These are phyloP conservation scores for Aspergillus hortae DNA, from an alignment of 2,329 filamentous ascomycete species.

Conservation along the genomic window DNA sequence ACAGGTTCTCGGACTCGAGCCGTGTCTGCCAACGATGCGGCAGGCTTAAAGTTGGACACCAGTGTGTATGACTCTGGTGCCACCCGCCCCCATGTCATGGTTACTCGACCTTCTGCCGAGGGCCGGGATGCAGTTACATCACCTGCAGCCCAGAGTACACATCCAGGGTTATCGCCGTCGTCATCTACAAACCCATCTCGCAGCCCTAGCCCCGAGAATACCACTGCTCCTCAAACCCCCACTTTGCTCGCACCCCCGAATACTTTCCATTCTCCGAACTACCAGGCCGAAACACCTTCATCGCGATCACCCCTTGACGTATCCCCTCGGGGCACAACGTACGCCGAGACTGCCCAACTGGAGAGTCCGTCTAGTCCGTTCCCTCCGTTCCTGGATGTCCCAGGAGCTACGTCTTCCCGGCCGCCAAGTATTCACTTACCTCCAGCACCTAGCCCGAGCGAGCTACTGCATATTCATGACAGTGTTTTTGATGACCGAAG, in stretches of 20 bases:
- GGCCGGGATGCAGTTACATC: conserved; percentile 11
- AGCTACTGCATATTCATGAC: conserved; percentile 26
- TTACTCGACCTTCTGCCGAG: conserved; percentile 36
- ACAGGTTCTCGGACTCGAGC: conserved; percentile 44
- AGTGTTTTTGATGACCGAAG: conserved; percentile 40
- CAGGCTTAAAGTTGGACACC: conserved; percentile 44
- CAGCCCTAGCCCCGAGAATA: conserved; percentile 28
- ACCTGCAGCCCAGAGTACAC: conserved; percentile 17
- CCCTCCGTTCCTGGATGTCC: conserved; percentile 63
- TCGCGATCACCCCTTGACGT: conserved; percentile 24
- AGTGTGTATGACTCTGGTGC: conserved; percentile 24
- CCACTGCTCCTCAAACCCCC: conserved; percentile 27
- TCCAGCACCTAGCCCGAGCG: conserved; percentile 41
- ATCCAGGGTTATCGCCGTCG: conserved; percentile 33
- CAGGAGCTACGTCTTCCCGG: conserved; percentile 42
- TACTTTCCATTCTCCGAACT: conserved; percentile 37
- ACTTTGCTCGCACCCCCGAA: conserved; percentile 44
- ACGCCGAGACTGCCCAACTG: conserved; percentile 9
- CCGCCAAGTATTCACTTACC: conserved; percentile 56
- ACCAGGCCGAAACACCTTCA: conserved; percentile 22
- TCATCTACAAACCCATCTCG: conserved; percentile 27
- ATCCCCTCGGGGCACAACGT: conserved; percentile 26
- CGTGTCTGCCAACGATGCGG: conserved; percentile 58
- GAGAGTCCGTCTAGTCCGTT: conserved; percentile 59
- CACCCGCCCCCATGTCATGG: conserved; percentile 33